Evolutionary conservation across 148 eudicot genomes (phyloP).

Genomic region (Rhododendron griersonianum): DNA sequence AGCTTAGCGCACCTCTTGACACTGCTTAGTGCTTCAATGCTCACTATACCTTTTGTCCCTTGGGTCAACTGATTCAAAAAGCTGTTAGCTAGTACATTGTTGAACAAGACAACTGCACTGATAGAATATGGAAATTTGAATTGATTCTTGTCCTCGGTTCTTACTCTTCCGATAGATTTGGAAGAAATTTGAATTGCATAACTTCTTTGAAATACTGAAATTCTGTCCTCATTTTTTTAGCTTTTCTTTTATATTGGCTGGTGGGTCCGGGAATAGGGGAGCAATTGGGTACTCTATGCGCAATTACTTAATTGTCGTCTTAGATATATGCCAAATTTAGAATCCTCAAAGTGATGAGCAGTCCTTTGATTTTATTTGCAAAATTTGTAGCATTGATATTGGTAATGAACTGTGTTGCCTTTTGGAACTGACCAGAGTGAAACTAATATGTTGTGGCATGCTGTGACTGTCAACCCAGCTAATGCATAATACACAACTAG

Average conservation of each 20-base stretch:
- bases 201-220: neutral
- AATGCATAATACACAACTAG: neutral
- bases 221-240: too few relatives aligned
- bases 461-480: neutral
- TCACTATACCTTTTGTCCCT: neutral
- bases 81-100: neutral
- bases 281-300: neutral
- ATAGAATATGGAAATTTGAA: neutral
- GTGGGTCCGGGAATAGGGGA: neutral
- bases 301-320: neutral
- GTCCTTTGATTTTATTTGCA: neutral
- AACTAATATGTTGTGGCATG: neutral
- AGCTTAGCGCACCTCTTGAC: neutral
- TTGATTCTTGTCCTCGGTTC: neutral
- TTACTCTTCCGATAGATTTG: neutral
- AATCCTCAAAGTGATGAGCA: neutral
- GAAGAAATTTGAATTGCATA: neutral
- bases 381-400: neutral
- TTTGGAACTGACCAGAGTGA: neutral
- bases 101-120: neutral
- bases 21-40: neutral
- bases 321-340: neutral
- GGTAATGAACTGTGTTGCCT: neutral
- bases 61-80: neutral
- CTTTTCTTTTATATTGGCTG: neutral